phyloP scores from a whole-genome alignment of 352 stramenopile genomes.

The Globisporangium rhizosaccharum region DNA sequence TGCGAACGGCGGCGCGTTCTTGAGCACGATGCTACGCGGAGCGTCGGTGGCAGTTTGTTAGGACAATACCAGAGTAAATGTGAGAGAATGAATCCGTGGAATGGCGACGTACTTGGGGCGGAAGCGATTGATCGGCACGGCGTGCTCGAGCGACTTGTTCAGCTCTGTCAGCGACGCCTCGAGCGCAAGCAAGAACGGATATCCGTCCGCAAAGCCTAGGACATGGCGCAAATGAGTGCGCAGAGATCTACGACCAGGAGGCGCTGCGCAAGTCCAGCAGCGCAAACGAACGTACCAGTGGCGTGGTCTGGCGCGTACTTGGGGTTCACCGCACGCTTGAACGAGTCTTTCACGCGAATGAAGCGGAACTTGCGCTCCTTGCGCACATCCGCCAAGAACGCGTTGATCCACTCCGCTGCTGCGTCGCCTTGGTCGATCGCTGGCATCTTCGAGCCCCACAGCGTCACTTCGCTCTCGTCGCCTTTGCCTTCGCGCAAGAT shows the following conservation, averaged over 20 bases:
- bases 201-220: conserved; percentile 69
- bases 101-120: conserved; percentile 58
- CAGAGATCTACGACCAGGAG: background rate
- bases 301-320: conserved; percentile 60
- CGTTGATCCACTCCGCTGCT: conserved; percentile 56
- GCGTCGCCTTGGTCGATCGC: conserved; percentile 60
- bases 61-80: background rate
- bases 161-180: conserved; percentile 56
- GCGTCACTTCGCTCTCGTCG: conserved; percentile 30
- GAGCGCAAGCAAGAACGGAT: conserved; percentile 63
- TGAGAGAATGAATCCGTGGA: background rate
- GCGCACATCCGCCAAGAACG: conserved; percentile 34
- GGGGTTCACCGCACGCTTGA: conserved; percentile 38
- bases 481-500: conserved; percentile 27
- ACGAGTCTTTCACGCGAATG: conserved; percentile 54
- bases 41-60: background rate
- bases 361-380: conserved; percentile 41
- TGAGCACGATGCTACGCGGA: conserved; percentile 58
- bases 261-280: background rate
- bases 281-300: conserved; percentile 19
- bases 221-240: background rate
- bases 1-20: conserved; percentile 49
- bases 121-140: conserved; percentile 77
- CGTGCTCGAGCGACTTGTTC: conserved; percentile 43
- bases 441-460: conserved; percentile 57